phyloP scores from a whole-genome alignment of 2,329 filamentous ascomycete genomes.

The Apiospora kogelbergensis region DNA sequence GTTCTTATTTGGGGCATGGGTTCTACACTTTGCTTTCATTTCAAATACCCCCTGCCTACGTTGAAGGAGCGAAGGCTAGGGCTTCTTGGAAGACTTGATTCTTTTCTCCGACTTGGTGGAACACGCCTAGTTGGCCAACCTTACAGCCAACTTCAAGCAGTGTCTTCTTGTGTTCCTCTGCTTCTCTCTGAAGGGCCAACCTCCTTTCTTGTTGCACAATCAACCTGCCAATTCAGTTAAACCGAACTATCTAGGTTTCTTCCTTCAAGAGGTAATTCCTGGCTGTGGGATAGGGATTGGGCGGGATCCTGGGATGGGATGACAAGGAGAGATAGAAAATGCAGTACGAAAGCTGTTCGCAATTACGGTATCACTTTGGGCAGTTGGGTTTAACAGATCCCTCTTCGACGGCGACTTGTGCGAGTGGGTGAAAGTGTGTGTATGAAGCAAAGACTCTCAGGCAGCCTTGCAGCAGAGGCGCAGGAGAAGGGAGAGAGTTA shows the following conservation, averaged over 20 bases:
- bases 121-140: background rate
- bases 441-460: slow-evolving; percentile 2
- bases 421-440: background rate
- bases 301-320: background rate
- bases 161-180: background rate
- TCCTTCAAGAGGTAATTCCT: background rate
- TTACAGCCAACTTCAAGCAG: background rate
- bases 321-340: background rate
- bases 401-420: background rate
- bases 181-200: background rate
- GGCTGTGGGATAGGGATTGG: background rate
- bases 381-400: background rate
- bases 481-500: background rate
- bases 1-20: background rate
- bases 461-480: background rate
- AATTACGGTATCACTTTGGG: background rate
- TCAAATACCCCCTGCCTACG: background rate
- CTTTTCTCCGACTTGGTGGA: background rate
- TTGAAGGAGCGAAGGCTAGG: background rate
- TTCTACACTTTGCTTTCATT: slow-evolving; percentile 5
- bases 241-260: background rate
- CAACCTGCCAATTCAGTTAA: background rate
- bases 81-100: background rate
- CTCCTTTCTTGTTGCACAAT: background rate
- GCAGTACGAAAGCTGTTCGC: background rate